Evolutionary conservation across 108 stramenopile genomes (phyloP).

Genomic region (Chaetoceros muelleri): DNA sequence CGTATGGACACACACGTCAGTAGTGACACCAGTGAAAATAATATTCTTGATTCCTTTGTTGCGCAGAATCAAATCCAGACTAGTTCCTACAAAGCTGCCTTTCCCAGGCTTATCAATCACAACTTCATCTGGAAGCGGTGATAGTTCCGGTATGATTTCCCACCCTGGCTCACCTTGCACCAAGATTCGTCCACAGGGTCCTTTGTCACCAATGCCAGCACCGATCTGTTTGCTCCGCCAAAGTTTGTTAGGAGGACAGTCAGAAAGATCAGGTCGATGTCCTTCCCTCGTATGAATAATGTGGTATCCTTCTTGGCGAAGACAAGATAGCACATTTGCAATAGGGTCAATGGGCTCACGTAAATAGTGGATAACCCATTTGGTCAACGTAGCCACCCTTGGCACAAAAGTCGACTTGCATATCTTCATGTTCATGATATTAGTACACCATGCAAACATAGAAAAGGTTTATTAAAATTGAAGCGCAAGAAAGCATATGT

Average conservation of each 20-base stretch:
- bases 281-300: conserved; percentile 51
- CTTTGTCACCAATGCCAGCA: conserved; percentile 33
- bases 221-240: conserved; percentile 46
- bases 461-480: not conserved
- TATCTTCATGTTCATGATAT: not conserved
- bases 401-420: conserved; percentile 44
- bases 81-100: conserved; percentile 37
- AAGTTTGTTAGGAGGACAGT: conserved; percentile 43
- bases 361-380: conserved; percentile 43
- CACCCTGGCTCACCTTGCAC: conserved; percentile 47
- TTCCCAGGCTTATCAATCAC: conserved; percentile 42
- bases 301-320: conserved; percentile 25
- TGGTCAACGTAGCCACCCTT: conserved; percentile 44
- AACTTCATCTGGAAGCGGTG: conserved; percentile 21
- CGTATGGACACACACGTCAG: conserved; percentile 51
- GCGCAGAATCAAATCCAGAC: conserved; percentile 32
- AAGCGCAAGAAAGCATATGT: not conserved
- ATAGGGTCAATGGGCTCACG: conserved; percentile 45
- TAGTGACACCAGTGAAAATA: conserved; percentile 42
- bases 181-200: conserved; percentile 46
- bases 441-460: not conserved
- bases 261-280: conserved; percentile 38
- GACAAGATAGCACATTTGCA: conserved; percentile 19
- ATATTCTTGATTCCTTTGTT: conserved; percentile 28
- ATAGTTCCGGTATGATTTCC: conserved; percentile 49